Evolutionary conservation across 1,284 basidiomycete species (phyloP).

Genomic region (Moesziomyces sp.): DNA sequence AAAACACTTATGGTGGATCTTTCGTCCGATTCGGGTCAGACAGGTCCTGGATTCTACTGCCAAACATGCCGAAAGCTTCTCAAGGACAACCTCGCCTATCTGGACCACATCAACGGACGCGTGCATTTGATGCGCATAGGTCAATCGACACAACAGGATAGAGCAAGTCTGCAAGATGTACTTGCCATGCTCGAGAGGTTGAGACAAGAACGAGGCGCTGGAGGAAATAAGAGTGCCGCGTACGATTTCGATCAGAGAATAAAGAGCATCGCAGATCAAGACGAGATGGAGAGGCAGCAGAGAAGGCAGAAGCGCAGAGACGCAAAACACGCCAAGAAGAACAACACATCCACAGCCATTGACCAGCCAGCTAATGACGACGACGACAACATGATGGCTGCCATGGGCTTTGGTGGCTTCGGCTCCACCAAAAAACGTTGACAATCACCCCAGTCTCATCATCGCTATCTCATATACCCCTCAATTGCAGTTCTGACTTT

Average conservation of each 20-base stretch:
- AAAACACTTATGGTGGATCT: slow-evolving; percentile 65
- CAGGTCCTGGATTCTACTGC: slow-evolving; percentile 68
- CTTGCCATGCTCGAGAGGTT: slow-evolving; percentile 85
- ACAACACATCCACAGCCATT: slow-evolving; percentile 1
- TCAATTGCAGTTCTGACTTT: not conserved
- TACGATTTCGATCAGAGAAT: slow-evolving; percentile 93
- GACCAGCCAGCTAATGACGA: slow-evolving; percentile 17
- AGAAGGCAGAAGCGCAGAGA: slow-evolving; percentile 79
- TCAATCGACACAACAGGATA: slow-evolving; percentile 88
- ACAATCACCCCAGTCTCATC: not conserved
- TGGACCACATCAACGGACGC: slow-evolving; percentile 95
- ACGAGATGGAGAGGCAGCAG: slow-evolving; percentile 70
- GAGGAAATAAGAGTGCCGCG: slow-evolving; percentile 64
- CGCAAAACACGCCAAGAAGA: slow-evolving; percentile 73
- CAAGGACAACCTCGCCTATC: slow-evolving; percentile 90
- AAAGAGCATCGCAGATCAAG: slow-evolving; percentile 78
- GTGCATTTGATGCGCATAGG: slow-evolving; percentile 89
- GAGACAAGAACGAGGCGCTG: slow-evolving; percentile 63
- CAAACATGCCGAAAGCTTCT: slow-evolving; percentile 75
- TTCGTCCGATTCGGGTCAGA: slow-evolving; percentile 32
- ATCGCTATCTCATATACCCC: not conserved
- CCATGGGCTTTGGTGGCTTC: slow-evolving; percentile 95
- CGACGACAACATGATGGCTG: slow-evolving; percentile 76
- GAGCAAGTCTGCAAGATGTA: slow-evolving; percentile 91
- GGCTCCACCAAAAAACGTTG: slow-evolving; percentile 75